A percentile compares a stretch with the other conserved stretches of the same genome.
phyloP scores from a whole-genome alignment of 2,329 filamentous ascomycete genomes.

The Colletotrichum somersetense region DNA sequence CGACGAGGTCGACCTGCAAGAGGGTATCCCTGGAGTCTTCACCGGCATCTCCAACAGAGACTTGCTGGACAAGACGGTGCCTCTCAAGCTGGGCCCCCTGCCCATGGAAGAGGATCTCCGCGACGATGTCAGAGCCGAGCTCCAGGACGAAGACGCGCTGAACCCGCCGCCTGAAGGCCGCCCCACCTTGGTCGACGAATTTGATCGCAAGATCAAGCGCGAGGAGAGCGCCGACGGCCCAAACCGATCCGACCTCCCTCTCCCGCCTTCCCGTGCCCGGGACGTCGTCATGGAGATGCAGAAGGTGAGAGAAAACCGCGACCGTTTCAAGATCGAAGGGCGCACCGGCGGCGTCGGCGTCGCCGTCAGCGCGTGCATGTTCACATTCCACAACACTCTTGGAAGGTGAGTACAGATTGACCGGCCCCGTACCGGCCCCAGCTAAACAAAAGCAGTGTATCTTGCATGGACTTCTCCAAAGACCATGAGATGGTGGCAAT shows the following conservation, averaged over 20 bases:
- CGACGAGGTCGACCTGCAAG: slow-evolving; percentile 72
- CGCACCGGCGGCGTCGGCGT: slow-evolving; percentile 86
- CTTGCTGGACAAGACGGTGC: slow-evolving; percentile 66
- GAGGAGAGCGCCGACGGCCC: slow-evolving; percentile 91
- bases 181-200: slow-evolving; percentile 84
- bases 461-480: slow-evolving; percentile 95
- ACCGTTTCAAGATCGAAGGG: slow-evolving; percentile 89
- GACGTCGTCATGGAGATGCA: slow-evolving; percentile 96
- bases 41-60: slow-evolving; percentile 73
- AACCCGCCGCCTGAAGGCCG: slow-evolving; percentile 79
- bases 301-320: slow-evolving; percentile 91
- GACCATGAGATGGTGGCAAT: slow-evolving; percentile 89
- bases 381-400: slow-evolving; percentile 96
- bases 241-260: slow-evolving; percentile 81
- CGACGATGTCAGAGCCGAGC: slow-evolving; percentile 86
- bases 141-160: slow-evolving; percentile 86
- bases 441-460: slow-evolving; percentile 68
- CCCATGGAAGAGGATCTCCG: slow-evolving; percentile 87
- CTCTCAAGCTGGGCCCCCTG: slow-evolving; percentile 82
- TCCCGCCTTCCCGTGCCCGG: slow-evolving; percentile 87
- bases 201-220: slow-evolving; percentile 87
- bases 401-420: slow-evolving; percentile 73
- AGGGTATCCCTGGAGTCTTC: slow-evolving; percentile 74
- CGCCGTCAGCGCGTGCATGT: slow-evolving; percentile 92
- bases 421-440: not conserved